These are phyloP conservation scores for Magnaporthiopsis rhizophila DNA, from an alignment of 2,329 filamentous ascomycete species.

Conservation along the genomic window DNA sequence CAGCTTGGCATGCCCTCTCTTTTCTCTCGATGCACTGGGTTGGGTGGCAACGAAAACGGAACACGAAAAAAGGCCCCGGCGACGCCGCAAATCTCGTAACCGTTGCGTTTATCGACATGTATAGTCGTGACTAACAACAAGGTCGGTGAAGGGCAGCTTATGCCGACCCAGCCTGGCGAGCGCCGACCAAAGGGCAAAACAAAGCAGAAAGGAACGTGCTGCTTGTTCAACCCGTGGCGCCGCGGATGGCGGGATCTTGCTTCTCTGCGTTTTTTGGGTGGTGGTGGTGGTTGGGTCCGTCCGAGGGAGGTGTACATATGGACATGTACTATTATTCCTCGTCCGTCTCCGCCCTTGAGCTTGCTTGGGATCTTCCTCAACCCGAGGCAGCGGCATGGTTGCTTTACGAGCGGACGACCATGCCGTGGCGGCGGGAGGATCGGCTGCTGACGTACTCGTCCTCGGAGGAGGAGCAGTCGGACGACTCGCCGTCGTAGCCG, in stretches of 20 bases:
- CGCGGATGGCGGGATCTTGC: neutral
- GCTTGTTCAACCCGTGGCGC: neutral
- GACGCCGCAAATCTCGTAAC: neutral
- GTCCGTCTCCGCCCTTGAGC: constrained; percentile 8
- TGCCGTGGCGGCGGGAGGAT: constrained; percentile 55
- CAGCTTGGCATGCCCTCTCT: neutral
- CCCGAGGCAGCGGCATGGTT: constrained; percentile 16
- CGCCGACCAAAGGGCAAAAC: too few relatives aligned
- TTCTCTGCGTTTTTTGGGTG: constrained; percentile 14
- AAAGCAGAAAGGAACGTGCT: neutral
- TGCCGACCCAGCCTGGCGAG: neutral
- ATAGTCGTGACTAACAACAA: constrained; percentile 28
- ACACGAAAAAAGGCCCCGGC: neutral
- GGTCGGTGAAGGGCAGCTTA: constrained; percentile 8
- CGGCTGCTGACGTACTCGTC: constrained; percentile 42
- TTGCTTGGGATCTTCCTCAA: constrained; percentile 14
- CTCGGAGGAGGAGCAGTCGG: constrained; percentile 59
- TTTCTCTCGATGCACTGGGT: constrained; percentile 2
- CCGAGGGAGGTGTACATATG: neutral
- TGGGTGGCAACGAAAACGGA: constrained; percentile 14
- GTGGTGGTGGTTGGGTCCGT: neutral
- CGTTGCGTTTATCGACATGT: constrained; percentile 12
- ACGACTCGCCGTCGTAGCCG: constrained; percentile 65
- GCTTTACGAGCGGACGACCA: constrained; percentile 42
- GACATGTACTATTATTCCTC: constrained; percentile 11